These are phyloP conservation scores for Akanthomyces uredinophilus DNA, from an alignment of 2,329 filamentous ascomycete genomes.

Conservation along the genomic window DNA sequence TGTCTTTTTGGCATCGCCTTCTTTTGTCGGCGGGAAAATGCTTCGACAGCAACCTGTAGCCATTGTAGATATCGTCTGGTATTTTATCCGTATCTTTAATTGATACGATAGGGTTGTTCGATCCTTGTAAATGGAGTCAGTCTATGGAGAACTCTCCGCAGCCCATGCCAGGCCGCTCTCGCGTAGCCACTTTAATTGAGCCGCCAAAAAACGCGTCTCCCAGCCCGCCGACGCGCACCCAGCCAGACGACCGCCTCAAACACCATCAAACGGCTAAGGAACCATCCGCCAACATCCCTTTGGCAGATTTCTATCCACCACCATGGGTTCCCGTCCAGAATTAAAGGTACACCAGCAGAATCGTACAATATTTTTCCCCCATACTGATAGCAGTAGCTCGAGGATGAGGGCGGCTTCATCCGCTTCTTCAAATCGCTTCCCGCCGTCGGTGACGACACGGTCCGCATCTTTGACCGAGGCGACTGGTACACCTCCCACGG, in stretches of 20 bases:
- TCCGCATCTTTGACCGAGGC: slow-evolving; percentile 88
- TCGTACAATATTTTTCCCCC: background rate
- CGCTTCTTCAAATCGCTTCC: slow-evolving; percentile 90
- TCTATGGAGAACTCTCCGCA: too few relatives aligned
- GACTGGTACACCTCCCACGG: slow-evolving; percentile 97
- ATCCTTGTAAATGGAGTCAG: too few relatives aligned
- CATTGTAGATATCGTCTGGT: too few relatives aligned
- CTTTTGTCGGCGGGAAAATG: too few relatives aligned
- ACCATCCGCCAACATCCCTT: background rate
- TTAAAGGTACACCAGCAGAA: slow-evolving; percentile 50
- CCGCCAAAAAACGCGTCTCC: slow-evolving; percentile 21
- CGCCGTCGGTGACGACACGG: slow-evolving; percentile 62
- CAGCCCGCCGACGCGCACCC: slow-evolving; percentile 14
- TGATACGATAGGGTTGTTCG: too few relatives aligned
- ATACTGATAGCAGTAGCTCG: slow-evolving; percentile 54
- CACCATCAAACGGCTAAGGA: background rate
- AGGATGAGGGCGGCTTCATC: slow-evolving; percentile 96
- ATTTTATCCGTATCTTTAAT: too few relatives aligned
- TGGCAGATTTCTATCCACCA: slow-evolving; percentile 21
- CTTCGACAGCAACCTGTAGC: too few relatives aligned
- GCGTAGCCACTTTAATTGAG: slow-evolving; percentile 20
- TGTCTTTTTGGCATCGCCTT: too few relatives aligned
- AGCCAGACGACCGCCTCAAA: background rate
- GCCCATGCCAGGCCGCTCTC: background rate
- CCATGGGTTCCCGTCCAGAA: slow-evolving; percentile 67